Base-by-base conservation (phyloP, 2,329 filamentous ascomycete species). In the Tolypocladium inflatum region DNA sequence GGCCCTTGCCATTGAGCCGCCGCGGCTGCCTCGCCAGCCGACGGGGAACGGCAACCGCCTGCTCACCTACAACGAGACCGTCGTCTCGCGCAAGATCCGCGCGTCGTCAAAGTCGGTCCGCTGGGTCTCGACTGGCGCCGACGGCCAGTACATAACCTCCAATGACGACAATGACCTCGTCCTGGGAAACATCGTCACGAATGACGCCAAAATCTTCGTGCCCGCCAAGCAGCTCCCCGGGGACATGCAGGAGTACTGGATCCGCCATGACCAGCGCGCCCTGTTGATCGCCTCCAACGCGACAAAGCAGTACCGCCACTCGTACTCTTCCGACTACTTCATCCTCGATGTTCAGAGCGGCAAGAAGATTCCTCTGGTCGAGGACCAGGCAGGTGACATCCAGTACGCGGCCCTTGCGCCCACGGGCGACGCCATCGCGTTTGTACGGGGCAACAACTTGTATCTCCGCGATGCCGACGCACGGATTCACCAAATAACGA, bases 221-320 rank as follows among this genome's bases (percentile, higher is more conserved):
- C 71, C 80, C 2, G 79, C 81, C 2, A 79, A 81, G 59, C 74
- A 82, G 60, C 76, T 88, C 2, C 84, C 84, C 0, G 70, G 74
- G 2, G 78, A 79, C 55, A 74, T 81, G 59, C 73, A 74, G 60
- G 80, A 83, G 50, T 88, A 84, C 68, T 84, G 77, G 73, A 84
- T 89, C 62, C 83, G 81, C 45, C 72, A 81, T 2, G 83, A 87
- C 64, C 75, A 80, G 8, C 78, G 77, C 26, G 39, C 79, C 56
- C 78, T 89, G 0, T 71, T 89, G 21, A 83, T 85, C 72, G 77
- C 85, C 1, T 78, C 82, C 57, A 88, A 89, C 65, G 79, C 83
- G 67, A 88, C 83, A 17, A 86, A 87, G 70, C 80, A 86, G 67
- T 88, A 89, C 65, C 82, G 86, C 1, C 74, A 88, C 70, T 86